phyloP scores from a whole-genome alignment of 352 stramenopile species.

The Phytopythium sindhum region DNA sequence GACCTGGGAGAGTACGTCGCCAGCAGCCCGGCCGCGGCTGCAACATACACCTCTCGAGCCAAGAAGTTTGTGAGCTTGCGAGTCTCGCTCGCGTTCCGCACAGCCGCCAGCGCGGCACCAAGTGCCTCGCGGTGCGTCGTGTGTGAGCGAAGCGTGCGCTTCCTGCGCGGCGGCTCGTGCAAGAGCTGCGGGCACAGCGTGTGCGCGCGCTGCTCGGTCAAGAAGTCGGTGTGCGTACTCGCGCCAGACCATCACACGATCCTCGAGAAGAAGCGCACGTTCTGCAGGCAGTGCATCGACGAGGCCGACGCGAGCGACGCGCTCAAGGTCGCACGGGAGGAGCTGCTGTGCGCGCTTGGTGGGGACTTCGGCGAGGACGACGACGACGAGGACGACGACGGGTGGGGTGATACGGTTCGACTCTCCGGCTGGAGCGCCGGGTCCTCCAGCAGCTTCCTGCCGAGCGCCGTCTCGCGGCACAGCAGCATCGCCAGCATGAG shows the following conservation, averaged over 20 bases:
- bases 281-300: slow-evolving; percentile 19
- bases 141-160: slow-evolving; percentile 5
- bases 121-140: background rate
- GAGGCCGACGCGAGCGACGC: slow-evolving; percentile 14
- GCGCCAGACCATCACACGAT: slow-evolving; percentile 30
- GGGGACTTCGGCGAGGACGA: background rate
- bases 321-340: slow-evolving; percentile 19
- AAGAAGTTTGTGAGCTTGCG: slow-evolving; percentile 10
- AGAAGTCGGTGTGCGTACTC: slow-evolving; percentile 31
- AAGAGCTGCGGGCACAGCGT: slow-evolving; percentile 28
- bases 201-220: slow-evolving; percentile 34
- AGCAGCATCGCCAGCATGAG: slow-evolving; percentile 19
- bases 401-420: slow-evolving; percentile 19
- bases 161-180: slow-evolving; percentile 7
- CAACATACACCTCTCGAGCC: background rate
- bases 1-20: slow-evolving; percentile 22
- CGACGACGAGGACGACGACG: slow-evolving; percentile 19
- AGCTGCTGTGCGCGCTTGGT: slow-evolving; percentile 9
- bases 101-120: background rate
- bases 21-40: background rate
- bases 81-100: slow-evolving; percentile 2
- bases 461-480: slow-evolving; percentile 22
- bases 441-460: slow-evolving; percentile 22
- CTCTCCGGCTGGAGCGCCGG: slow-evolving; percentile 21
- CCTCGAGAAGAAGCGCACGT: slow-evolving; percentile 19